These are phyloP conservation scores for Adansonia rubrostipa DNA, from an alignment of 441 rosid genomes.

Conservation along the genomic window DNA sequence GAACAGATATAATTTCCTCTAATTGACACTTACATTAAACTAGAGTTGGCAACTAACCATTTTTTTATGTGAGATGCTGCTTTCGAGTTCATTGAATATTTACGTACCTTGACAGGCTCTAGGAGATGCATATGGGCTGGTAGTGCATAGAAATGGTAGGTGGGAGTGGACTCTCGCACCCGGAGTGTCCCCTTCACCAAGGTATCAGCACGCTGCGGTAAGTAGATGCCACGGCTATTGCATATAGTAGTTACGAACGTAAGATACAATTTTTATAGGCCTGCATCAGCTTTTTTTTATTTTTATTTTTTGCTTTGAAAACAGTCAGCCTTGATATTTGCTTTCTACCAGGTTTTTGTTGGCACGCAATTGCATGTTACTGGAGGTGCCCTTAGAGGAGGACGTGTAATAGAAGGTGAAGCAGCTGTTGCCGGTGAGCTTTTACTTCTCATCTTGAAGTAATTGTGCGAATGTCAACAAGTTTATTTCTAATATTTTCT, in stretches of 20 bases:
- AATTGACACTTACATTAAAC: neutral
- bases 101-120: conserved; percentile 67
- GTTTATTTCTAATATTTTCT: conserved; percentile 1
- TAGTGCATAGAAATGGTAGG: conserved; percentile 98
- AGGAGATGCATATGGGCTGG: conserved; percentile 96
- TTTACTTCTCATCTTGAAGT: conserved; percentile 11
- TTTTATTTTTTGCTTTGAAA: neutral
- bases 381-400: neutral
- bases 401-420: neutral
- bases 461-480: neutral
- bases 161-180: conserved; percentile 99
- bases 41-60: neutral
- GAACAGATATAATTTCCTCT: neutral
- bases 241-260: conserved; percentile 7
- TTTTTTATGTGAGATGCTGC: neutral
- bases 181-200: conserved; percentile 97
- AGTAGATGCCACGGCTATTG: conserved; percentile 35
- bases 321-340: conserved; percentile 23
- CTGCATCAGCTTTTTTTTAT: neutral
- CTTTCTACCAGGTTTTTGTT: conserved; percentile 82
- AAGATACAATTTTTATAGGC: conserved; percentile 10
- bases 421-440: conserved; percentile 6
- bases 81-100: conserved; percentile 24
- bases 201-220: conserved; percentile 97
- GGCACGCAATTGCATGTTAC: conserved; percentile 49